Evolutionary conservation across 192 early-diverging fungal species (phyloP).

Genomic region (Piromyces finnis): DNA sequence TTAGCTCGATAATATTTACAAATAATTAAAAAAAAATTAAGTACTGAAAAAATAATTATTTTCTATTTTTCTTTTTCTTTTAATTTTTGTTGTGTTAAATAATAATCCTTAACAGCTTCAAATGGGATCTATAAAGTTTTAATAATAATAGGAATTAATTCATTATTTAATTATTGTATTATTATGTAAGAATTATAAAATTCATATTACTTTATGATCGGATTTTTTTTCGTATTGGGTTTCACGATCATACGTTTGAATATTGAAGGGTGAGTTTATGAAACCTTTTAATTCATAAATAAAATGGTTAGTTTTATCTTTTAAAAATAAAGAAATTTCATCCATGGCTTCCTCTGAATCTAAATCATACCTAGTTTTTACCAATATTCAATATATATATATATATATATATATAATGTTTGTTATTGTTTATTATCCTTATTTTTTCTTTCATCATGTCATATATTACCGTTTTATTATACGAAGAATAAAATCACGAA

Average conservation of each 20-base stretch:
- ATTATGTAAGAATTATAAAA: no score
- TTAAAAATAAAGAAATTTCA: neutral
- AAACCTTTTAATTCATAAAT: neutral
- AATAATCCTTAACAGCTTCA: neutral
- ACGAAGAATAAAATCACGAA: neutral
- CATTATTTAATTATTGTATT: no score
- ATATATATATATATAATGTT: no score
- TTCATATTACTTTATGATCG: neutral
- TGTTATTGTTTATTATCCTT: no score
- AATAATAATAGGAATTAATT: no score
- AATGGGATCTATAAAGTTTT: neutral
- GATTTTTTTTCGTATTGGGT: neutral
- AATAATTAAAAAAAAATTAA: no score
- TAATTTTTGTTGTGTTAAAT: neutral
- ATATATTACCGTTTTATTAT: neutral
- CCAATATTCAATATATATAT: no score
- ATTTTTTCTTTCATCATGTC: no score
- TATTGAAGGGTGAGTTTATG: neutral
- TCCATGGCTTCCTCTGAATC: neutral
- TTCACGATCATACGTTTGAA: neutral
- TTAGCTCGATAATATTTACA: no score
- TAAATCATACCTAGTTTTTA: neutral
- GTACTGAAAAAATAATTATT: no score
- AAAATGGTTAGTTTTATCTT: neutral
- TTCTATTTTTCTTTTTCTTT: no score